A percentile compares a stretch with the other conserved stretches of the same genome.
Conservation (phyloP, 257 asterid genomes). For the Apocynum venetum region DNA sequence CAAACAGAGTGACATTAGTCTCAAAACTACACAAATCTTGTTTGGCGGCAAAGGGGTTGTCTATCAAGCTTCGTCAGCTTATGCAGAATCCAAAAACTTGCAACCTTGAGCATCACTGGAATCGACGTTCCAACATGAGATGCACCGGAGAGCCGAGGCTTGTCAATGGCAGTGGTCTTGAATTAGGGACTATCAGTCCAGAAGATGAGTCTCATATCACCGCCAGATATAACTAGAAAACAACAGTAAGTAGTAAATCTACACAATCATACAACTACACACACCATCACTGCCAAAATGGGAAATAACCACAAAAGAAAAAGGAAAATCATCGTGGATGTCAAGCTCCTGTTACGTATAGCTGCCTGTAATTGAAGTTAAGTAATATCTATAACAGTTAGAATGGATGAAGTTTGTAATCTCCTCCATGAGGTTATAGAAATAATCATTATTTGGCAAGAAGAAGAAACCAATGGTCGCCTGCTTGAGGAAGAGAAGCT, state of each 20-base stretch:
- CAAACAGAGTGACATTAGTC: constrained; percentile 14
- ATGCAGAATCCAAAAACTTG: constrained; percentile 3
- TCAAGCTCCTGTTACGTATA: constrained; percentile 36
- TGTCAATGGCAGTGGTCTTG: not conserved
- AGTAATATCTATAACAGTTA: constrained; percentile 27
- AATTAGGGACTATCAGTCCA: constrained; percentile 9
- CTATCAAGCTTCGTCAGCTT: constrained; percentile 1
- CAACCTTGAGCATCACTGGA: not conserved
- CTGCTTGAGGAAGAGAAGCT: constrained; percentile 32
- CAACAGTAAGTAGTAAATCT: constrained; percentile 31
- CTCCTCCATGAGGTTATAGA: constrained; percentile 39
- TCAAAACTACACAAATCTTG: constrained; percentile 19
- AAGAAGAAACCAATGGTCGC: constrained; percentile 49
- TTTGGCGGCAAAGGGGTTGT: constrained; percentile 11
- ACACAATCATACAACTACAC: constrained; percentile 46
- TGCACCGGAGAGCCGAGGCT: not conserved
- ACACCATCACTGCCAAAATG: constrained; percentile 30
- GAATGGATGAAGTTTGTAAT: constrained; percentile 36
- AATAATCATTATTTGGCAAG: constrained; percentile 47
- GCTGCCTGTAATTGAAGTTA: constrained; percentile 29
- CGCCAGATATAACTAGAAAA: constrained; percentile 27
- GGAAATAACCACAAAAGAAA: constrained; percentile 1
- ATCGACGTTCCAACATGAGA: too few relatives aligned
- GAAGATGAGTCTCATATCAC: constrained; percentile 26
- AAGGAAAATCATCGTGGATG: constrained; percentile 15